phyloP scores from a whole-genome alignment of 2,329 filamentous ascomycete genomes.

The Akanthomyces uredinophilus region DNA sequence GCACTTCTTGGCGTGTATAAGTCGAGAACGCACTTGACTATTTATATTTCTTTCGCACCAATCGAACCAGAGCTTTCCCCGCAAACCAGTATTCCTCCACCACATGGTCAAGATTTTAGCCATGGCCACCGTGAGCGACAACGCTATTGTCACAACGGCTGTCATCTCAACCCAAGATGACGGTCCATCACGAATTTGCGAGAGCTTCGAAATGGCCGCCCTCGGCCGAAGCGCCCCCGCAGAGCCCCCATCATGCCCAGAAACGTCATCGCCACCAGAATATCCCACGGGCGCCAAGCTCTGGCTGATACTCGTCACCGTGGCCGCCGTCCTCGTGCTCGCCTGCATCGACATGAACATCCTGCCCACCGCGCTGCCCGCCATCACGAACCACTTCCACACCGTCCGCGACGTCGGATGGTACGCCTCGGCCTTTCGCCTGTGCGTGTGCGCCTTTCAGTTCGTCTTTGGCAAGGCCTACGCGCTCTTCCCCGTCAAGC shows the following conservation, averaged over 20 bases:
- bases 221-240: background rate
- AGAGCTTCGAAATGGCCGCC: background rate
- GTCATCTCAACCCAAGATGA: background rate
- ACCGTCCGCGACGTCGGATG: constrained; percentile 21
- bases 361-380: constrained; percentile 18
- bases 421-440: constrained; percentile 26
- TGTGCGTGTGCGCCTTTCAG: constrained; percentile 27
- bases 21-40: too few species aligned
- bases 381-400: constrained; percentile 22
- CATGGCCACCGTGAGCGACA: background rate
- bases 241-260: background rate
- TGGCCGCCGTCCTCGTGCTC: constrained; percentile 13
- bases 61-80: background rate
- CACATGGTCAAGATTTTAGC: background rate
- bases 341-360: constrained; percentile 23
- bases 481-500: constrained; percentile 38
- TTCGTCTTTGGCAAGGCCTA: constrained; percentile 26
- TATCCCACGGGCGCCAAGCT: constrained; percentile 7
- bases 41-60: too few species aligned
- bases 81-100: background rate
- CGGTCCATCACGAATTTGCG: background rate
- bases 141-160: background rate
- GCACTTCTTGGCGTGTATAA: background rate
- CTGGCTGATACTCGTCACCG: constrained; percentile 1
- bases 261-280: background rate